Conservation (phyloP, 148 eudicot species). For the Heliosperma pusillum region DNA sequence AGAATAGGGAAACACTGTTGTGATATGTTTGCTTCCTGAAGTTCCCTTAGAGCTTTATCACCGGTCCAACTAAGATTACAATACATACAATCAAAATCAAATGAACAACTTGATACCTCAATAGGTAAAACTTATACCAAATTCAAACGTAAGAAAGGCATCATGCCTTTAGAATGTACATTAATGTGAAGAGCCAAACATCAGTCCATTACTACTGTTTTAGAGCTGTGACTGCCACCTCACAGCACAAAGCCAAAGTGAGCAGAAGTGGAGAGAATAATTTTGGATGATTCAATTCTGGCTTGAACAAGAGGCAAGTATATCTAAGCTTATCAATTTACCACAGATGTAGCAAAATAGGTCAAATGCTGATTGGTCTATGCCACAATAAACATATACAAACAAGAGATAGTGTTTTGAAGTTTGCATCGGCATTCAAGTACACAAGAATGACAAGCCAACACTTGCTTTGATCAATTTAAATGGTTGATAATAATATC, state of each 20-base stretch:
- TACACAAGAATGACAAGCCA: neutral
- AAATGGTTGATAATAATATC: neutral
- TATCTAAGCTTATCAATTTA: neutral
- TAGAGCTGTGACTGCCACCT: neutral
- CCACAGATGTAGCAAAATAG: neutral
- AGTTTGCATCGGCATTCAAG: neutral
- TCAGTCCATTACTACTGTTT: neutral
- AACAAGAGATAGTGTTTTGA: too few species aligned
- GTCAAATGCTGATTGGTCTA: too few species aligned
- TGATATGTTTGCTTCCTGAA: constrained; percentile 77
- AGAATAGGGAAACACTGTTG: constrained; percentile 69
- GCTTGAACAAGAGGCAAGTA: neutral
- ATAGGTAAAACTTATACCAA: neutral
- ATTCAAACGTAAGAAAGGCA: neutral
- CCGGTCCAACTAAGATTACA: constrained; percentile 72
- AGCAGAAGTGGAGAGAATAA: neutral
- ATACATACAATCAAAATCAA: constrained; percentile 20
- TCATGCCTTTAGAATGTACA: neutral
- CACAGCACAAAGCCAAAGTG: neutral
- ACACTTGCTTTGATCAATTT: neutral
- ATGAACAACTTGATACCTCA: constrained; percentile 5
- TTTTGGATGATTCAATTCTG: neutral
- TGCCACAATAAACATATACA: too few species aligned
- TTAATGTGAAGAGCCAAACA: neutral
- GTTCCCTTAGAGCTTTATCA: constrained; percentile 79